A percentile compares a stretch with the other conserved stretches of the same genome.
These are phyloP conservation scores for Tremella yokohamensis DNA, from an alignment of 768 basidiomycete species.

Conservation along the genomic window DNA sequence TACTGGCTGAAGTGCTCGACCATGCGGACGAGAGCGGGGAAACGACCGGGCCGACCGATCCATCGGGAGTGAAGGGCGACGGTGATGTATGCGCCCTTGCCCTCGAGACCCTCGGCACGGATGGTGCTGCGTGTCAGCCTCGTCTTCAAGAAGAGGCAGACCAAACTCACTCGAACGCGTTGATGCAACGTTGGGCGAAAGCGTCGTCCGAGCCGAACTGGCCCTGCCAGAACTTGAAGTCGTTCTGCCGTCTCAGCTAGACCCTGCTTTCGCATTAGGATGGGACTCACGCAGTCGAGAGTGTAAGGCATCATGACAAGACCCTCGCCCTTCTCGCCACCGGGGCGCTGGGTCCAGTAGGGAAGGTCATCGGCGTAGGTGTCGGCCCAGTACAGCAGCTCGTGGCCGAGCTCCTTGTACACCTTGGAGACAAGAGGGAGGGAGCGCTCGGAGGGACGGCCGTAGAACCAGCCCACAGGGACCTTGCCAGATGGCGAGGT, in stretches of 20 bases:
- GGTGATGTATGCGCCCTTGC: not conserved
- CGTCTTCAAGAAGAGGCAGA: not conserved
- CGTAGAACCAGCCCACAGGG: constrained; percentile 11
- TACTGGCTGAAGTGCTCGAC: constrained; percentile 1
- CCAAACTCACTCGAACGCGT: not conserved
- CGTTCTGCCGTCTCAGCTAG: not conserved
- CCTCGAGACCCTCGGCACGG: constrained; percentile 1
- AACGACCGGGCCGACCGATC: constrained; percentile 1
- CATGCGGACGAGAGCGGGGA: not conserved
- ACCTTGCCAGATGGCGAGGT: constrained; percentile 1
- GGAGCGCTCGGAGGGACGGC: not conserved
- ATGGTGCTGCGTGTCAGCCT: not conserved
- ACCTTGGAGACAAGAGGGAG: constrained; percentile 2
- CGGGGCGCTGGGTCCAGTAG: constrained; percentile 4
- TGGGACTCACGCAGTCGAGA: not conserved
- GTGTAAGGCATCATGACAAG: not conserved
- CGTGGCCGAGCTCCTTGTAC: constrained; percentile 6
- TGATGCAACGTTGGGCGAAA: too few species aligned
- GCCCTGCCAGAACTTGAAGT: constrained; percentile 1
- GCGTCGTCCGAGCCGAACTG: not conserved
- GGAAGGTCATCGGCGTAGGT: constrained; percentile 6
- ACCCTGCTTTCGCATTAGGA: not conserved
- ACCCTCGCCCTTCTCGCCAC: constrained; percentile 3
- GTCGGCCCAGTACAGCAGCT: constrained; percentile 1
- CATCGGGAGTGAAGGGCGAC: constrained; percentile 1